phyloP scores from a whole-genome alignment of 1,139 yeast genomes.

The Blastobotrys buckinghamii region DNA sequence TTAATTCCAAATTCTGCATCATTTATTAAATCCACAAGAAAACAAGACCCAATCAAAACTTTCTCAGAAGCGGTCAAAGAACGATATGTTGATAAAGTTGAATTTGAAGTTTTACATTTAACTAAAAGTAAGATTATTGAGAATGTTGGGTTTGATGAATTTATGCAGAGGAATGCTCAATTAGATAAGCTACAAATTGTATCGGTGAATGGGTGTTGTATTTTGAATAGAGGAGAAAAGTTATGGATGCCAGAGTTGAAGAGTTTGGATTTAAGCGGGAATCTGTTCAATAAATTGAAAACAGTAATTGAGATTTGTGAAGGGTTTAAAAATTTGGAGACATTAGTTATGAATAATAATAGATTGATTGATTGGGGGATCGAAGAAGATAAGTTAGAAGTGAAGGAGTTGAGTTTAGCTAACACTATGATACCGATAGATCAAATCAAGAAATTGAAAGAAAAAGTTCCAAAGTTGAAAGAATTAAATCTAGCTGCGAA shows the following conservation, averaged over 20 bases:
- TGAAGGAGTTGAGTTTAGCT: constrained; percentile 34
- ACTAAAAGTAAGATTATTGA: constrained; percentile 49
- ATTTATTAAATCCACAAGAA: constrained; percentile 50
- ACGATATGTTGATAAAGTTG: constrained; percentile 36
- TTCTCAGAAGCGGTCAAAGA: constrained; percentile 47
- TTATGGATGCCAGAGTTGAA: constrained; percentile 20
- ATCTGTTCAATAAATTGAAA: constrained; percentile 44
- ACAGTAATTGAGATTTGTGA: constrained; percentile 39
- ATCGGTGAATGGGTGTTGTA: constrained; percentile 38
- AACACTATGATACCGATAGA: constrained; percentile 31
- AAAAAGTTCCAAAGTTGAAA: constrained; percentile 41
- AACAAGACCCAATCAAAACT: constrained; percentile 27
- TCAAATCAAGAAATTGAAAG: constrained; percentile 32
- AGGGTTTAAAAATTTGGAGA: constrained; percentile 36
- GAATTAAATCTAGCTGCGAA: constrained; percentile 48
- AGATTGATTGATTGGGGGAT: constrained; percentile 34
- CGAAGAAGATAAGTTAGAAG: constrained; percentile 9
- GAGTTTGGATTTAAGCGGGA: constrained; percentile 56
- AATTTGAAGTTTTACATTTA: constrained; percentile 19
- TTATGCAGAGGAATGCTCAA: constrained; percentile 44
- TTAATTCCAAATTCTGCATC: constrained; percentile 47
- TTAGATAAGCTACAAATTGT: constrained; percentile 42
- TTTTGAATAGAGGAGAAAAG: constrained; percentile 23
- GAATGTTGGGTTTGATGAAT: constrained; percentile 58
- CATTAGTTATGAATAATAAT: constrained; percentile 59